phyloP scores from a whole-genome alignment of 2,329 filamentous ascomycete species.

The Exutisphaerella laricina region DNA sequence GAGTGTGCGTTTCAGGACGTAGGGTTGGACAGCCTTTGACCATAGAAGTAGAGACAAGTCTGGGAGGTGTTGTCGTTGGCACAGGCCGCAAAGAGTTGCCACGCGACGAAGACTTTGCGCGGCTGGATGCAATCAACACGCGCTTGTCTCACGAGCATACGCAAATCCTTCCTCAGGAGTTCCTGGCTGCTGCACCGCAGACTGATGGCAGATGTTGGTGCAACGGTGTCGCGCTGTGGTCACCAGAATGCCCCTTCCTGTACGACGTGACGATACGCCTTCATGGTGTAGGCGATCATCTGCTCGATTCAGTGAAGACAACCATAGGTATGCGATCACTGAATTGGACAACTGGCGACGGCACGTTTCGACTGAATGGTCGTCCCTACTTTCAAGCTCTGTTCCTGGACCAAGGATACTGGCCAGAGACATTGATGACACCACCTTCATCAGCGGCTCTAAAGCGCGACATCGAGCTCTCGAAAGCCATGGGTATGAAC shows the following conservation, averaged over 20 bases:
- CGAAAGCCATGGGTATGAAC: conserved; percentile 59
- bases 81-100: conserved; percentile 43
- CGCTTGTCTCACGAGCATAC: conserved; percentile 42
- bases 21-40: conserved; percentile 43
- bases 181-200: conserved; percentile 34
- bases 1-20: conserved; percentile 47
- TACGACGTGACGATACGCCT: conserved; percentile 54
- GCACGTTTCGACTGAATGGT: conserved; percentile 55
- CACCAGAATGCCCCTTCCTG: conserved; percentile 52
- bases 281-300: conserved; percentile 35
- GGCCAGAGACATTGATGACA: conserved; percentile 57
- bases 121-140: conserved; percentile 44
- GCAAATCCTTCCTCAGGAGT: conserved; percentile 36
- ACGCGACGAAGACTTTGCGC: conserved; percentile 46
- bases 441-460: conserved; percentile 46
- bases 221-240: conserved; percentile 57
- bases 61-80: conserved; percentile 46
- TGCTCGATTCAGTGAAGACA: conserved; percentile 54
- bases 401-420: conserved; percentile 59
- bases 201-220: conserved; percentile 43
- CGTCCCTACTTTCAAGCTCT: conserved; percentile 57
- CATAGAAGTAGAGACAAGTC: conserved; percentile 51
- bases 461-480: conserved; percentile 50
- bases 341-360: conserved; percentile 54
- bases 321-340: conserved; percentile 57